These are phyloP conservation scores for Marvania coccoides DNA, from an alignment of 139 green algal genomes.

Conservation along the genomic window DNA sequence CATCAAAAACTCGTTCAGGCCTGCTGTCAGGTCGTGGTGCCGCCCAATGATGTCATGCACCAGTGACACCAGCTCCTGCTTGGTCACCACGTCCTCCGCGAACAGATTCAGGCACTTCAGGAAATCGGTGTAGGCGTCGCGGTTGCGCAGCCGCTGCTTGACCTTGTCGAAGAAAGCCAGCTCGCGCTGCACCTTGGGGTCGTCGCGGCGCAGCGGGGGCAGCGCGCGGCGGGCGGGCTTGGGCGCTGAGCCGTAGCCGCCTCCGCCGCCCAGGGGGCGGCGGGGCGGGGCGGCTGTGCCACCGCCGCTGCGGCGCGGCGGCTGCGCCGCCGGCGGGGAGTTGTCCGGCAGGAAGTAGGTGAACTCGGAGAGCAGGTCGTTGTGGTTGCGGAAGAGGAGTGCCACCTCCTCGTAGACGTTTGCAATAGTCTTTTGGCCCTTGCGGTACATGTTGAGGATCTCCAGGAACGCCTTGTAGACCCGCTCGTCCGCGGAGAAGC, in stretches of 20 bases:
- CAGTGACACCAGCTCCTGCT: conserved; percentile 72
- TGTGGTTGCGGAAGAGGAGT: conserved; percentile 84
- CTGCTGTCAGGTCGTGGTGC: conserved; percentile 76
- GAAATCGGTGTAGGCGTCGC: conserved; percentile 83
- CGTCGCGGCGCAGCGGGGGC: conserved; percentile 2
- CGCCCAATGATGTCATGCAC: conserved; percentile 81
- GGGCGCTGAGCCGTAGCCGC: neutral
- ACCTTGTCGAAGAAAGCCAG: conserved; percentile 59
- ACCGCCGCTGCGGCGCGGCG: too few species aligned
- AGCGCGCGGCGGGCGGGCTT: neutral
- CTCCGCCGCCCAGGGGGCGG: neutral
- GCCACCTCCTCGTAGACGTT: conserved; percentile 96
- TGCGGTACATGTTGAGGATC: conserved; percentile 99
- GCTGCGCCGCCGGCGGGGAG: conserved; percentile 23
- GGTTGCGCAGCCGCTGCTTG: conserved; percentile 35
- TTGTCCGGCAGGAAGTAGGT: conserved; percentile 97
- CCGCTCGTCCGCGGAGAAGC: conserved; percentile 86
- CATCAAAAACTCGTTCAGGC: conserved; percentile 74
- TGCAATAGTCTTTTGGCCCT: conserved; percentile 93
- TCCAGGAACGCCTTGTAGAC: conserved; percentile 99
- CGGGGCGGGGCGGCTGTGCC: neutral
- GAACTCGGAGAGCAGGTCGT: conserved; percentile 95
- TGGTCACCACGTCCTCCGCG: conserved; percentile 83
- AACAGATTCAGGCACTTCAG: conserved; percentile 96
- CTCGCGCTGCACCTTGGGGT: conserved; percentile 48